A percentile compares a stretch with the other conserved stretches of the same genome.
phyloP scores from a whole-genome alignment of 768 basidiomycete genomes.

The Exsudoporus frostii region DNA sequence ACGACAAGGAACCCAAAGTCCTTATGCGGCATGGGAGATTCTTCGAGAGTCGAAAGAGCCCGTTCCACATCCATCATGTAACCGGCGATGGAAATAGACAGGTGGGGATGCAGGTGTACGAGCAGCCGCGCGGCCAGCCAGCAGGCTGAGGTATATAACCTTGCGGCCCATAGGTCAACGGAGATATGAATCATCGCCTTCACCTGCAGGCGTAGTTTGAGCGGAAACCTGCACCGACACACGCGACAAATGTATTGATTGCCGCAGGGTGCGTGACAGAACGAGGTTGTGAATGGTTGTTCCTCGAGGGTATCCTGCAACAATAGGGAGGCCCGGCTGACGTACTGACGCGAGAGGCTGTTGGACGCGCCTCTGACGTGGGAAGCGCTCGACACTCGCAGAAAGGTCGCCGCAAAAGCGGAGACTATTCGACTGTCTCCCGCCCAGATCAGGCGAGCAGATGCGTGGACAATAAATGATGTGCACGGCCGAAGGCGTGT shows the following conservation, averaged over 20 bases:
- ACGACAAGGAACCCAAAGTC: conserved; percentile 14
- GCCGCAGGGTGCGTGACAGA: not conserved
- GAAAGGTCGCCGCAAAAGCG: not conserved
- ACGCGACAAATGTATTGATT: not conserved
- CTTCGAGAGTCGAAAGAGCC: not conserved
- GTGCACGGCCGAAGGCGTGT: not conserved
- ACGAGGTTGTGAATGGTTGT: not conserved
- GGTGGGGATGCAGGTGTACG: not conserved
- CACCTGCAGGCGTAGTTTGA: conserved; percentile 1
- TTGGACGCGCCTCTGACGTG: no score
- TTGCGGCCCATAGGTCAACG: not conserved
- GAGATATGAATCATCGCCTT: conserved; percentile 16
- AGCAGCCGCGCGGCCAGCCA: not conserved
- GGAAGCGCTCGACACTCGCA: no score
- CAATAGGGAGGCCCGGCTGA: no score
- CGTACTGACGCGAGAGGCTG: no score
- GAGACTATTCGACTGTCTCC: not conserved
- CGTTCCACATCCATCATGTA: conserved; percentile 17
- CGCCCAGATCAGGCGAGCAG: not conserved
- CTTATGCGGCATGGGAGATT: not conserved
- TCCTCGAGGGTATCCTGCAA: not conserved
- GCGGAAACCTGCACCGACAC: not conserved
- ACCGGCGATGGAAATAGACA: conserved; percentile 3
- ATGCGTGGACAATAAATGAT: not conserved
- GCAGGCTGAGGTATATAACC: conserved; percentile 12